phyloP scores from a whole-genome alignment of 805 yeast genomes.

The Nakazawaea siamensis region DNA sequence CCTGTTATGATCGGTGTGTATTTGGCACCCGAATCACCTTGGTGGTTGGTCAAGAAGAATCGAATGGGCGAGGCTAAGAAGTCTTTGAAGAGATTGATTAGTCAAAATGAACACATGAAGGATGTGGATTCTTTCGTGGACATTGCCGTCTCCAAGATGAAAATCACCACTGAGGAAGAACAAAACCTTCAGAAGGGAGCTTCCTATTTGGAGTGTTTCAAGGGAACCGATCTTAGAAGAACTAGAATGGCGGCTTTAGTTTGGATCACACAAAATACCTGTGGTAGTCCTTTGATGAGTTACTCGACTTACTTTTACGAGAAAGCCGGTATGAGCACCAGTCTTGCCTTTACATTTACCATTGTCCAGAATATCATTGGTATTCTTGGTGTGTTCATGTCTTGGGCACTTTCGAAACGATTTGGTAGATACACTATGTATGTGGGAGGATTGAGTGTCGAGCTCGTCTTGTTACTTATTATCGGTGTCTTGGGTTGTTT shows the following conservation, averaged over 20 bases:
- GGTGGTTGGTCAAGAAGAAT: constrained; percentile 42
- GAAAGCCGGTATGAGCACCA: constrained; percentile 37
- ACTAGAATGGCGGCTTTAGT: constrained; percentile 38
- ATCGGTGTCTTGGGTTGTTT: constrained; percentile 34
- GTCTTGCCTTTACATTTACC: constrained; percentile 36
- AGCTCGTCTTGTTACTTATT: constrained; percentile 25
- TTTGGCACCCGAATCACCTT: constrained; percentile 51
- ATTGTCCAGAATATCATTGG: constrained; percentile 39
- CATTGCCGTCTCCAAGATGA: constrained; percentile 35
- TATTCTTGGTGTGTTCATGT: constrained; percentile 30
- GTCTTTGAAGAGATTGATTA: constrained; percentile 25
- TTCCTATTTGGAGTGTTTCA: constrained; percentile 34
- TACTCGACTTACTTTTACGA: constrained; percentile 42
- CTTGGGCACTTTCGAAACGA: constrained; percentile 34
- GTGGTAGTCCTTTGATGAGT: constrained; percentile 38
- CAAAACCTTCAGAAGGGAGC: constrained; percentile 8
- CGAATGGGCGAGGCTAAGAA: constrained; percentile 32
- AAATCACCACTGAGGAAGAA: constrained; percentile 31
- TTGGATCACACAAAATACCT: constrained; percentile 37
- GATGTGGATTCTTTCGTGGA: constrained; percentile 11
- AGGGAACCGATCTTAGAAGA: constrained; percentile 37
- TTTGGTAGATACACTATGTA: constrained; percentile 33
- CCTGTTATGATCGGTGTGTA: constrained; percentile 33
- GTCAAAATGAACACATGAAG: background rate
- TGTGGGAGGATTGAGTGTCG: constrained; percentile 27